phyloP scores from a whole-genome alignment of 2,329 filamentous ascomycete genomes.

The Exophiala lecanii-corni region DNA sequence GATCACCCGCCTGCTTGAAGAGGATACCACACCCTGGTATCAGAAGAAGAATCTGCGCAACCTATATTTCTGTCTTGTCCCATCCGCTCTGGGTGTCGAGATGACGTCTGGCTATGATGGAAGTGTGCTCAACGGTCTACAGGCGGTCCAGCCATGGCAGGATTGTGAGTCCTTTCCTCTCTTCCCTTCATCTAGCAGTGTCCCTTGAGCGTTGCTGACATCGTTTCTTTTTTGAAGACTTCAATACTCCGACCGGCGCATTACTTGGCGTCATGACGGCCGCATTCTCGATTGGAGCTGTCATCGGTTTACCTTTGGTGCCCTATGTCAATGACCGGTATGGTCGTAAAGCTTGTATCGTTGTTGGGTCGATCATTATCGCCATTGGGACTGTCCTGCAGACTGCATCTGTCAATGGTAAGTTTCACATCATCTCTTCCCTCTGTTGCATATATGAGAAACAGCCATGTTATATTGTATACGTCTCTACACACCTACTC shows the following conservation, averaged over 20 bases:
- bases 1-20: conserved; percentile 12
- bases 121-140: conserved; percentile 19
- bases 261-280: conserved; percentile 15
- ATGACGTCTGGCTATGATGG: conserved; percentile 43
- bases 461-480: no score
- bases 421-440: no score
- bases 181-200: conserved; percentile 35
- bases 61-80: conserved; percentile 56
- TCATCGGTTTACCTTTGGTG: conserved; percentile 44
- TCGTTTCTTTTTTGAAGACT: no score
- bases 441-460: no score
- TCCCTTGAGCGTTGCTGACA: conserved; percentile 39
- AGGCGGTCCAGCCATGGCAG: conserved; percentile 17
- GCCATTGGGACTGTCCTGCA: conserved; percentile 40
- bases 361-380: conserved; percentile 46
- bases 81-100: conserved; percentile 59
- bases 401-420: conserved; percentile 27
- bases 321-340: conserved; percentile 45
- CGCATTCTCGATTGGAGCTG: conserved; percentile 40
- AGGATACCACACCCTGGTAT: conserved; percentile 48
- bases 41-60: conserved; percentile 55
- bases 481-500: no score
- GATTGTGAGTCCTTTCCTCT: conserved; percentile 38
- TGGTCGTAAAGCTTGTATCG: conserved; percentile 44
- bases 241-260: conserved; percentile 22